A percentile compares a stretch with the other conserved stretches of the same genome.
phyloP scores from a whole-genome alignment of 768 basidiomycete genomes.

The Austroboletus eburneus region DNA sequence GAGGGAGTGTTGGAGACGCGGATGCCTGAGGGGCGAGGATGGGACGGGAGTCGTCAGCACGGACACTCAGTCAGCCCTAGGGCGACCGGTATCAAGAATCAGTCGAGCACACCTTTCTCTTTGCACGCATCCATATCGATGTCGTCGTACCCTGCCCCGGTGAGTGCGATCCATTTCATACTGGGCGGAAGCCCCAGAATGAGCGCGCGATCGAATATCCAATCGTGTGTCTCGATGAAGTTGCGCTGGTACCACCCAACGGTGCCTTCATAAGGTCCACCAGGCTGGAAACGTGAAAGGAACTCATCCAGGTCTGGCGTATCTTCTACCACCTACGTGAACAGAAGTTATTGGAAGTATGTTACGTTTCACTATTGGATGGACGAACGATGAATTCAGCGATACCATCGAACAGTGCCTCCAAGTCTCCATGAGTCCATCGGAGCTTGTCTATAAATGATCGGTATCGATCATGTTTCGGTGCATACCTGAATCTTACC shows the following conservation, averaged over 20 bases:
- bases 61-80: no score
- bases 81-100: no score
- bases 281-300: conserved; percentile 36
- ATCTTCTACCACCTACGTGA: conserved; percentile 34
- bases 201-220: conserved; percentile 47
- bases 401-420: conserved; percentile 51
- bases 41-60: no score
- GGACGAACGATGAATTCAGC: conserved; percentile 66
- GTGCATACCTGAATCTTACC: no score
- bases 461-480: no score
- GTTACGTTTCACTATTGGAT: no score
- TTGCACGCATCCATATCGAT: conserved; percentile 74
- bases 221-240: conserved; percentile 40
- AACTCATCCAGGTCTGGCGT: conserved; percentile 43
- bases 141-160: conserved; percentile 84
- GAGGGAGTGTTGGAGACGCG: conserved; percentile 84
- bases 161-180: conserved; percentile 83
- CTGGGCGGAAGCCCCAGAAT: conserved; percentile 56
- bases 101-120: conserved; percentile 59
- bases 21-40: no score
- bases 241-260: conserved; percentile 52
- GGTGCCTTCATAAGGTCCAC: conserved; percentile 46
- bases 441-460: no score
- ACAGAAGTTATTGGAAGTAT: no score
- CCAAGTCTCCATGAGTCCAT: no score